phyloP scores from a whole-genome alignment of 371 early-diverging fungal species.

The Apophysomyces variabilis region DNA sequence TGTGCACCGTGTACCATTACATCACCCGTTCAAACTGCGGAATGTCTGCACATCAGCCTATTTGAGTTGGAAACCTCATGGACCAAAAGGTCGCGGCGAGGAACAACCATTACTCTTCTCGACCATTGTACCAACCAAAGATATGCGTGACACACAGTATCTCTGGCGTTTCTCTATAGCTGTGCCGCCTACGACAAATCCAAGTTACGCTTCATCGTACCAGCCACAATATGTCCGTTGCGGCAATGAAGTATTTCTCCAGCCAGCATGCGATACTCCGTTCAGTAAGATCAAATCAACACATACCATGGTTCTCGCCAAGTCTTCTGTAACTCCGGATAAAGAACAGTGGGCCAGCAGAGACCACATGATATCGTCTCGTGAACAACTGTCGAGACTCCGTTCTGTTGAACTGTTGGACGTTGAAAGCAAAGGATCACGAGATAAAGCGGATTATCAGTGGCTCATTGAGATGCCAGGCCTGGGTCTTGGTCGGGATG shows the following conservation, averaged over 20 bases:
- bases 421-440: neutral
- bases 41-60: constrained; percentile 36
- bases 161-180: constrained; percentile 35
- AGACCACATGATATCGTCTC: constrained; percentile 5
- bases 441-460: constrained; percentile 11
- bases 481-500: constrained; percentile 26
- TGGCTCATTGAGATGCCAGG: constrained; percentile 35
- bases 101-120: constrained; percentile 7
- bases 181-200: constrained; percentile 8
- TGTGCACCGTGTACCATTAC: constrained; percentile 31
- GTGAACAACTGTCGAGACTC: constrained; percentile 9
- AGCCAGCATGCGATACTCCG: constrained; percentile 34
- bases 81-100: constrained; percentile 10
- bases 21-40: constrained; percentile 40
- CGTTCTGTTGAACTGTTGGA: constrained; percentile 24
- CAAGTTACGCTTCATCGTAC: constrained; percentile 14
- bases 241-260: constrained; percentile 35
- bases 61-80: constrained; percentile 36
- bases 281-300: constrained; percentile 1
- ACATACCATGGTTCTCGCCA: constrained; percentile 24
- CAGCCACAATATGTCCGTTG: constrained; percentile 25
- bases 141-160: constrained; percentile 20
- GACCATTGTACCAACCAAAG: constrained; percentile 1
- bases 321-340: neutral
- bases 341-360: neutral